phyloP scores from a whole-genome alignment of 306 rosid species.

The Canavalia ensiformis region DNA sequence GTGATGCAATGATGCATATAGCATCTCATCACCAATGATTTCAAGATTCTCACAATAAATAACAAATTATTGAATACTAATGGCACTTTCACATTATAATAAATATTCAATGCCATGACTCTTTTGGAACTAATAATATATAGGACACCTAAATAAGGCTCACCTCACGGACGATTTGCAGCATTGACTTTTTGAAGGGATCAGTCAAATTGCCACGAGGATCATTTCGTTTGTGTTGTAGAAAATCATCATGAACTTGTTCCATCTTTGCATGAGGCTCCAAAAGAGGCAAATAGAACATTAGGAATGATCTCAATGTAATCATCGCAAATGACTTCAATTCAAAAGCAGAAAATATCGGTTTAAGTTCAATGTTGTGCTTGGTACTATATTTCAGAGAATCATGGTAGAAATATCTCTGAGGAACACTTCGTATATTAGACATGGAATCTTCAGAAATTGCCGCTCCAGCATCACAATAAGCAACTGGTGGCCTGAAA shows the following conservation, averaged over 20 bases:
- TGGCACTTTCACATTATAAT: background rate
- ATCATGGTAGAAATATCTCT: constrained; percentile 63
- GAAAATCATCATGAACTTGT: constrained; percentile 75
- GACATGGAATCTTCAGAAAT: constrained; percentile 63
- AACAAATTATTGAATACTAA: background rate
- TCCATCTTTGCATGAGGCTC: constrained; percentile 78
- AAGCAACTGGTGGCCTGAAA: constrained; percentile 71
- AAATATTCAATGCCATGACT: constrained; percentile 4
- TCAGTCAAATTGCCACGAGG: background rate
- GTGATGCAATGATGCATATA: background rate
- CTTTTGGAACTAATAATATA: background rate
- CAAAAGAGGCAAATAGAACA: constrained; percentile 83
- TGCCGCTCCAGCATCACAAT: constrained; percentile 79
- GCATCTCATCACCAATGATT: background rate
- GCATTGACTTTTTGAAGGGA: constrained; percentile 46
- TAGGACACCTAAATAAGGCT: background rate
- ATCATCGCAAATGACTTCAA: constrained; percentile 61
- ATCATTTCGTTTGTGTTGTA: constrained; percentile 47
- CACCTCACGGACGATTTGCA: constrained; percentile 50
- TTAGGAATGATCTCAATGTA: constrained; percentile 72
- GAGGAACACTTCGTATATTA: constrained; percentile 52
- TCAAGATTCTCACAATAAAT: background rate
- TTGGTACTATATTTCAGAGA: constrained; percentile 63
- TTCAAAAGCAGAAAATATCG: constrained; percentile 83
- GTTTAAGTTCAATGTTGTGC: constrained; percentile 70